A percentile compares a stretch with the other conserved stretches of the same genome.
Conservation (phyloP, 2,329 filamentous ascomycete species). For the Cordyceps cateniannulata region DNA sequence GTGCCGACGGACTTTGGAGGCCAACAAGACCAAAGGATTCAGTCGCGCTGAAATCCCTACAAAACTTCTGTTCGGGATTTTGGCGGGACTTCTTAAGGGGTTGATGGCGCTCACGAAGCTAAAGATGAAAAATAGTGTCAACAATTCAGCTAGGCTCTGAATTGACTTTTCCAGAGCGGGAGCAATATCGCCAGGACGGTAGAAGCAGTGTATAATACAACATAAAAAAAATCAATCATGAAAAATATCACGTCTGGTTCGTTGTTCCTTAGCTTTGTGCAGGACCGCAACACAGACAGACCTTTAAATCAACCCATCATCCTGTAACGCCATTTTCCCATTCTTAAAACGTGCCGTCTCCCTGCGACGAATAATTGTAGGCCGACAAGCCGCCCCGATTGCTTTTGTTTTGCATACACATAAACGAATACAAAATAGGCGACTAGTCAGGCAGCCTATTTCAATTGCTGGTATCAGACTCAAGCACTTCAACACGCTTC, state of each 20-base stretch:
- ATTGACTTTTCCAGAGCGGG: background rate
- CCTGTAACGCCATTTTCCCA: slow-evolving; percentile 10
- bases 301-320: slow-evolving; percentile 4
- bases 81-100: background rate
- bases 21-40: background rate
- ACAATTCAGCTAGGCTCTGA: background rate
- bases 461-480: slow-evolving; percentile 14
- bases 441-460: background rate
- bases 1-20: background rate
- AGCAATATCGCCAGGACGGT: background rate
- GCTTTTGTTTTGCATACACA: background rate
- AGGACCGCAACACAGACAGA: slow-evolving; percentile 2
- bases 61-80: background rate
- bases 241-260: background rate
- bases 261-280: background rate
- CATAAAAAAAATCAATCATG: background rate
- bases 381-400: background rate
- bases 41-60: background rate
- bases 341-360: slow-evolving; percentile 5
- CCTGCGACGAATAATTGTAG: background rate
- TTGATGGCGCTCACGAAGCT: background rate
- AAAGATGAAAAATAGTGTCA: background rate
- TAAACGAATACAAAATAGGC: background rate
- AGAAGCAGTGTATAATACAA: background rate
- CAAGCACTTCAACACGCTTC: slow-evolving; percentile 27